These are phyloP conservation scores for Penicillium sp. DNA, from an alignment of 2,329 filamentous ascomycete genomes.

Conservation along the genomic window DNA sequence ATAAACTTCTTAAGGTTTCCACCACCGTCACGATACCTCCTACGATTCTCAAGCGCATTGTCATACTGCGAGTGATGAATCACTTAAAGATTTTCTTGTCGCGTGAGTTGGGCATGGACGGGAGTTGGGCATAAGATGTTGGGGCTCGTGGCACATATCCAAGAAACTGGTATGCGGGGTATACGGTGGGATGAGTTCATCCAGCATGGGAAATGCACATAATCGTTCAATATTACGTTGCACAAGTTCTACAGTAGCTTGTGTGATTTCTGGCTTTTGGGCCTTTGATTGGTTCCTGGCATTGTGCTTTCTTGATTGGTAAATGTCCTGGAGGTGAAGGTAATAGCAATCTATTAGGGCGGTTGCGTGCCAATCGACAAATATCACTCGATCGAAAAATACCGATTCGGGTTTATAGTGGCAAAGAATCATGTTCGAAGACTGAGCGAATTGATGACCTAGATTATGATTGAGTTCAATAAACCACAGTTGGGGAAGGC, in stretches of 20 bases:
- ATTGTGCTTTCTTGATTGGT: background rate
- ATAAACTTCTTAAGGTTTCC: background rate
- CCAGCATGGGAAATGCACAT: background rate
- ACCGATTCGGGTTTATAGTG: background rate
- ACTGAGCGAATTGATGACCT: no score
- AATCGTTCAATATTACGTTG: background rate
- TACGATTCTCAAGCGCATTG: background rate
- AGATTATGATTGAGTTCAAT: no score
- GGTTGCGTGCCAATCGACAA: background rate
- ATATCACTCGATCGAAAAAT: background rate
- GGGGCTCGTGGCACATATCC: background rate
- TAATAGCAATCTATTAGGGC: background rate
- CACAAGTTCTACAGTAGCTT: background rate
- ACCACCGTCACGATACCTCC: background rate
- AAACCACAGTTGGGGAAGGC: no score
- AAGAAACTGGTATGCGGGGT: background rate
- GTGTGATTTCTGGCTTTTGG: background rate
- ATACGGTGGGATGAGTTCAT: background rate
- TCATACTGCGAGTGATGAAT: background rate
- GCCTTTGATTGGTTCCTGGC: background rate
- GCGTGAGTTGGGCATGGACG: background rate
- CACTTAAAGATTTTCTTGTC: background rate
- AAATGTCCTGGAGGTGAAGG: background rate
- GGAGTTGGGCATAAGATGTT: background rate
- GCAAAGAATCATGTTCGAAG: no score